phyloP scores from a whole-genome alignment of 768 basidiomycete species.

The Termitomyces bulborhizus region DNA sequence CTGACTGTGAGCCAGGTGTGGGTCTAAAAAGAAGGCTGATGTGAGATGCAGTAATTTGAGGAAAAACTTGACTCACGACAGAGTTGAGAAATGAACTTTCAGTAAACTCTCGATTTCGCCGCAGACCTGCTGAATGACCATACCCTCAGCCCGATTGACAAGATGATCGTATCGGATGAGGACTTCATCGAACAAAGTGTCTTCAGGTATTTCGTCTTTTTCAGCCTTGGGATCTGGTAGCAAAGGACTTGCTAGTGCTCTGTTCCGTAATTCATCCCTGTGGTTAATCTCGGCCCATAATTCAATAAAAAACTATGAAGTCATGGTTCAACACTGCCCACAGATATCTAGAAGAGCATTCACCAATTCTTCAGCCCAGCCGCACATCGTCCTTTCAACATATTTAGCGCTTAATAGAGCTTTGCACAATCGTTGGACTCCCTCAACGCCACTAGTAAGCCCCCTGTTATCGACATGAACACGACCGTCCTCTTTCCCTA shows the following conservation, averaged over 20 bases:
- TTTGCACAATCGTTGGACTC: slow-evolving; percentile 78
- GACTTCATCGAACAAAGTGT: slow-evolving; percentile 77
- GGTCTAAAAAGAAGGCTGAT: slow-evolving; percentile 7
- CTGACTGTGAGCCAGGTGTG: slow-evolving; percentile 11
- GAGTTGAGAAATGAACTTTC: slow-evolving; percentile 63
- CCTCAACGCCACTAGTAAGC: slow-evolving; percentile 79
- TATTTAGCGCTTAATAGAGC: slow-evolving; percentile 79
- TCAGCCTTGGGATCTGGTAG: slow-evolving; percentile 39
- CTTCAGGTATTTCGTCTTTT: slow-evolving; percentile 34
- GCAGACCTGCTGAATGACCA: slow-evolving; percentile 79
- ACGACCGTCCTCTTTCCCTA: slow-evolving; percentile 36
- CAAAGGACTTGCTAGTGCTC: slow-evolving; percentile 40
- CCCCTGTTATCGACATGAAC: slow-evolving; percentile 50
- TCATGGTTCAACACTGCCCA: not conserved
- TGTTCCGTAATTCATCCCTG: slow-evolving; percentile 49
- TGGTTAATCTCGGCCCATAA: slow-evolving; percentile 77
- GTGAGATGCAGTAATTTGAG: not conserved
- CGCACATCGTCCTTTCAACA: slow-evolving; percentile 59
- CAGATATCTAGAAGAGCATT: slow-evolving; percentile 18
- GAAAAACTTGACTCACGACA: slow-evolving; percentile 26
- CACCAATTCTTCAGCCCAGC: slow-evolving; percentile 90
- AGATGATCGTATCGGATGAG: slow-evolving; percentile 58
- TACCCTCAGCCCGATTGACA: slow-evolving; percentile 71
- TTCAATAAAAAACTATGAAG: slow-evolving; percentile 84
- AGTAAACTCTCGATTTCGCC: slow-evolving; percentile 76